Evolutionary conservation across 1,284 basidiomycete species (phyloP).

Genomic region (Phellopilus nigrolimitatus): DNA sequence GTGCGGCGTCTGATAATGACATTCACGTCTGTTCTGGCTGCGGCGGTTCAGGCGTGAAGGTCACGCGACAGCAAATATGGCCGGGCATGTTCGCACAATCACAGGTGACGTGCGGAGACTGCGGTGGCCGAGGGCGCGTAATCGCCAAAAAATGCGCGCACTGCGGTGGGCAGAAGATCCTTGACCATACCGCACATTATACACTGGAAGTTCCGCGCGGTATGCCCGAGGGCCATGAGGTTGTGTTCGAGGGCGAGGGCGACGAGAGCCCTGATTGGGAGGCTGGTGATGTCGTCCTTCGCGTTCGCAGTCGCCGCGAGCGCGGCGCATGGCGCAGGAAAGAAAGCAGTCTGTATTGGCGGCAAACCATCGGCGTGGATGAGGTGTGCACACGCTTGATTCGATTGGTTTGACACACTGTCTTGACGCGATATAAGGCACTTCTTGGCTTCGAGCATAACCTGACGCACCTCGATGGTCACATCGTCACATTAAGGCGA

Average conservation of each 20-base stretch:
- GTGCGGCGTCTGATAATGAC: slow-evolving; percentile 82
- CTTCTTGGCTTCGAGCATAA: slow-evolving; percentile 80
- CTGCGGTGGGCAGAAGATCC: slow-evolving; percentile 78
- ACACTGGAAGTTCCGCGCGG: slow-evolving; percentile 82
- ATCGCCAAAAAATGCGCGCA: slow-evolving; percentile 76
- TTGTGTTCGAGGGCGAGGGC: slow-evolving; percentile 88
- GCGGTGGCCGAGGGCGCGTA: slow-evolving; percentile 75
- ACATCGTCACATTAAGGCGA: slow-evolving; percentile 66
- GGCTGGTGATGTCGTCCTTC: slow-evolving; percentile 83
- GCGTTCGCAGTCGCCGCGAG: slow-evolving; percentile 72
- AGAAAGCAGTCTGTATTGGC: slow-evolving; percentile 85
- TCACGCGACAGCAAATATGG: slow-evolving; percentile 90
- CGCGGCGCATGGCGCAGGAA: slow-evolving; percentile 82
- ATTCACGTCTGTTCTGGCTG: slow-evolving; percentile 81
- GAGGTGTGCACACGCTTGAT: slow-evolving; percentile 53
- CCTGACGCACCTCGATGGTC: slow-evolving; percentile 87
- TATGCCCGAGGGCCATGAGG: slow-evolving; percentile 87
- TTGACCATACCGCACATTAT: slow-evolving; percentile 79
- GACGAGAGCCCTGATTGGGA: slow-evolving; percentile 94
- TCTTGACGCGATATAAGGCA: slow-evolving; percentile 43
- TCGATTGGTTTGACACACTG: background rate
- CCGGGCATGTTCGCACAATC: slow-evolving; percentile 90
- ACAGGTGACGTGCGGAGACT: slow-evolving; percentile 70
- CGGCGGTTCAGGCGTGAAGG: slow-evolving; percentile 77
- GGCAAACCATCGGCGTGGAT: slow-evolving; percentile 82